These are phyloP conservation scores for Corylus avellana DNA, from an alignment of 306 rosid species.

Conservation along the genomic window DNA sequence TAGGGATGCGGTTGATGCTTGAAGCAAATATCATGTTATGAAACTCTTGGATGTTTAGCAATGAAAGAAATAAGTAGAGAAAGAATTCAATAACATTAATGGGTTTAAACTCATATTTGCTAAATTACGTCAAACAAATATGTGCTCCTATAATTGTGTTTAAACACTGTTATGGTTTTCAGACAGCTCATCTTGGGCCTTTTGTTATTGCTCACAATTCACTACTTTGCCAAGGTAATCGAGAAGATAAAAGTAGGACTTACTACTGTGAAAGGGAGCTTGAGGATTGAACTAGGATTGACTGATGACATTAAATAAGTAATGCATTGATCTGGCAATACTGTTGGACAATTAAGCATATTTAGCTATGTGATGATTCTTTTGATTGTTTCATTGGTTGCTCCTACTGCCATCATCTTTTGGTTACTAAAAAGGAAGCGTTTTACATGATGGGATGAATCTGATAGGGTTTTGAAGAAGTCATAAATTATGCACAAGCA, in stretches of 20 bases:
- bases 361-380: not conserved
- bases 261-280: not conserved
- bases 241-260: not conserved
- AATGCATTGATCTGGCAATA: not conserved
- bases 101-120: not conserved
- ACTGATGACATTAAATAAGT: not conserved
- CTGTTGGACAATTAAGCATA: not conserved
- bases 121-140: not conserved
- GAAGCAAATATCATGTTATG: not conserved
- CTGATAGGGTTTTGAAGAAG: not conserved
- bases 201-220: not conserved
- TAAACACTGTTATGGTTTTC: not conserved
- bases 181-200: not conserved
- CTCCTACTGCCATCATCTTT: not conserved
- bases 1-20: not conserved
- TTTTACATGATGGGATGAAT: not conserved
- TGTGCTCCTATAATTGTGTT: not conserved
- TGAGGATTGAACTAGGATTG: conserved; percentile 3
- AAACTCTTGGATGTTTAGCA: not conserved
- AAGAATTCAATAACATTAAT: not conserved
- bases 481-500: not conserved
- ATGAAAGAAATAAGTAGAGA: not conserved
- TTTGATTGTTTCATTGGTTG: not conserved
- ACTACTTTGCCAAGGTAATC: not conserved
- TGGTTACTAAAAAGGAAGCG: not conserved